Conservation (phyloP, 1,284 basidiomycete species). For the Cutaneotrichosporon dermatis region DNA sequence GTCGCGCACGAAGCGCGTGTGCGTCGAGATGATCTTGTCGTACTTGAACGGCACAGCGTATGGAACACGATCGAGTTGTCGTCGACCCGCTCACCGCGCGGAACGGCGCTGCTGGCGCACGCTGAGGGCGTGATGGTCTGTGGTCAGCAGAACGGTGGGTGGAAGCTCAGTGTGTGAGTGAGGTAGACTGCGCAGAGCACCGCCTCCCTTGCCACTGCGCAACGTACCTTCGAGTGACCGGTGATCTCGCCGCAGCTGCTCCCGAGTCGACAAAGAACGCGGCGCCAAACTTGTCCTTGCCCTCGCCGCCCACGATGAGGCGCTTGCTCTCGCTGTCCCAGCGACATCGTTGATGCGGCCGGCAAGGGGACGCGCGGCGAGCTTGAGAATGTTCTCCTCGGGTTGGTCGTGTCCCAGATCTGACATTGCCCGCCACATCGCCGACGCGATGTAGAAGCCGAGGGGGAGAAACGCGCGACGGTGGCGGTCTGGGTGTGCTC, state of each 20-base stretch:
- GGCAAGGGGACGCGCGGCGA: slow-evolving; percentile 74
- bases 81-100: slow-evolving; percentile 81
- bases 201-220: too few species aligned
- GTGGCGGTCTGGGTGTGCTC: slow-evolving; percentile 82
- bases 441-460: slow-evolving; percentile 90
- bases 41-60: slow-evolving; percentile 78
- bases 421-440: slow-evolving; percentile 73
- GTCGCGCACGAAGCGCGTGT: slow-evolving; percentile 92
- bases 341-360: slow-evolving; percentile 87
- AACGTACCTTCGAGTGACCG: slow-evolving; percentile 78
- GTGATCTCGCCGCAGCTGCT: slow-evolving; percentile 87
- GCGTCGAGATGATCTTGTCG: slow-evolving; percentile 81
- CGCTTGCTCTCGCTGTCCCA: slow-evolving; percentile 98
- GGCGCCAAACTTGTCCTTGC: slow-evolving; percentile 83
- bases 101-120: slow-evolving; percentile 83
- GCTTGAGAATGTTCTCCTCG: slow-evolving; percentile 75
- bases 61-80: slow-evolving; percentile 75
- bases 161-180: neutral
- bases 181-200: neutral
- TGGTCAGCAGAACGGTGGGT: neutral
- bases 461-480: slow-evolving; percentile 86
- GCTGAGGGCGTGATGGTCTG: slow-evolving; percentile 85
- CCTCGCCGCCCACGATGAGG: slow-evolving; percentile 93
- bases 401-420: slow-evolving; percentile 89
- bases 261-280: slow-evolving; percentile 86